A percentile compares a stretch with the other conserved stretches of the same genome.
Evolutionary conservation across 2,329 filamentous ascomycete genomes (phyloP).

Genomic region (Dichotomopilus funicola): DNA sequence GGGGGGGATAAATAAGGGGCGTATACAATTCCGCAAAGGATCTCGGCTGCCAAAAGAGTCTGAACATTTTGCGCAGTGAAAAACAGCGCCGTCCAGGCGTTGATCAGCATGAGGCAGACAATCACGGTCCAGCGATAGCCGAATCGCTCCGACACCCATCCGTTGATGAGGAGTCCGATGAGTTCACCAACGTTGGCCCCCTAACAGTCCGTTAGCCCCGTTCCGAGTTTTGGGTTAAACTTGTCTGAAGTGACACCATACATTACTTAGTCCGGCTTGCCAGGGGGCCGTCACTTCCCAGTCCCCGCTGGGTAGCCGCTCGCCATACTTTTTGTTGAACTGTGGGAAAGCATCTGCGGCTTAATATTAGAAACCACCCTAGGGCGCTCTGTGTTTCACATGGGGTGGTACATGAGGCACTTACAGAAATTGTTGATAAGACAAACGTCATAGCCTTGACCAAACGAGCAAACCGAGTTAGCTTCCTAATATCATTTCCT

Average conservation of each 20-base stretch:
- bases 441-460: conserved; percentile 66
- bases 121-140: conserved; percentile 63
- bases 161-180: conserved; percentile 60
- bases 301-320: conserved; percentile 36
- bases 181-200: conserved; percentile 57
- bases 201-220: conserved; percentile 17
- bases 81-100: conserved; percentile 55
- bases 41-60: conserved; percentile 53
- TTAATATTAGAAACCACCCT: conserved; percentile 9
- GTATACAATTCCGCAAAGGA: conserved; percentile 49
- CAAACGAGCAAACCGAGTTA: too few species aligned
- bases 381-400: not conserved
- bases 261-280: conserved; percentile 57
- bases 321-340: conserved; percentile 54
- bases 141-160: conserved; percentile 58
- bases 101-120: conserved; percentile 45
- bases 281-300: conserved; percentile 55
- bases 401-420: conserved; percentile 3
- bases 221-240: not conserved
- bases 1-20: not conserved
- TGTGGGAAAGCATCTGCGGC: conserved; percentile 44
- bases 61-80: conserved; percentile 58
- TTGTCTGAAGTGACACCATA: conserved; percentile 8
- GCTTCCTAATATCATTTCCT: too few species aligned
- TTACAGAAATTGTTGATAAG: conserved; percentile 74